Base-by-base conservation (phyloP, 75 land plant genomes). In the Larix kaempferi region DNA sequence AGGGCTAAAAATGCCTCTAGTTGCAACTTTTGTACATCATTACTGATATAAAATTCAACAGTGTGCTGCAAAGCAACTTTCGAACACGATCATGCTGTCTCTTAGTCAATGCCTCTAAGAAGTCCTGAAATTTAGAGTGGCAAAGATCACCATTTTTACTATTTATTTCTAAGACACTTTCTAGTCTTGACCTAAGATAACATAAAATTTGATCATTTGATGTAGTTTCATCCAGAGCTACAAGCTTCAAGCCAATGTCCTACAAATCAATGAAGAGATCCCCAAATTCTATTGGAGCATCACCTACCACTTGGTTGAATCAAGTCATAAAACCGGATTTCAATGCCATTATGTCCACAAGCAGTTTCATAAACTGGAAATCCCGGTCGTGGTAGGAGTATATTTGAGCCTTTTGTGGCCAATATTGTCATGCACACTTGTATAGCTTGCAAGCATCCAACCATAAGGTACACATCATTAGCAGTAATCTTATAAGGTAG, bases 401-500 rank as follows among this genome's bases (percentile, higher is more conserved):
- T 80, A 59, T 86, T 86, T 29, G 80, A 69, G 6, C 82, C 81
- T 25, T 81, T 44, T 12, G 71, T 59, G 11, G 80, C 86, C 44
- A 86, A 39, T 21, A 82, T 80, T 12, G 79, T 78, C 22, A 86
- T 65, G 71, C 79, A 76, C 39, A 83, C 44, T 62, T 86, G 84
- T 25, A 86, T 80, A 13, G 82, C 85, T 74, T 86, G 88, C 10
- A 82, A 74, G 66, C 88, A 86, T 15, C 88, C 88, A 63, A 77
- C 82, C 11, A 82, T 83, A 21, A 86, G 74, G 64, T 73, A 69
- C 6, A 83, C 74, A 72, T 83, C 85, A 52, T 86, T 76, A 2
- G 65, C 63, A 13, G 82, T 62, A 49, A 80, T 77, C 59, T 71
- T 29, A 49, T 76, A 63, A 8, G 85, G 79, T 17, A 80, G 73